A percentile compares a stretch with the other conserved stretches of the same genome.
phyloP scores from a whole-genome alignment of 164 flowering plant species.

The Vitis vinifera region DNA sequence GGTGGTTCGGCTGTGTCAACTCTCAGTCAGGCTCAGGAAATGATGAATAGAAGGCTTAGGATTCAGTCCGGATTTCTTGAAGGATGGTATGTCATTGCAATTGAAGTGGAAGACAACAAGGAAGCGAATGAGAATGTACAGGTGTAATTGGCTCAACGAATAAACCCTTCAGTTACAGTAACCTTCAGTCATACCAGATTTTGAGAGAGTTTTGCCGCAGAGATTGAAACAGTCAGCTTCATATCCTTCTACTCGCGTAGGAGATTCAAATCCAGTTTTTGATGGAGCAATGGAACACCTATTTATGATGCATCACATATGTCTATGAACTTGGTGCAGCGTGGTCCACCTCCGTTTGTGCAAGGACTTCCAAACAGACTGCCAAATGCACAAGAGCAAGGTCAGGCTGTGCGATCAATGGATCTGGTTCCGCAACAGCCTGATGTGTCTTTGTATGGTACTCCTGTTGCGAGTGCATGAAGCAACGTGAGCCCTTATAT shows the following conservation, averaged over 20 bases:
- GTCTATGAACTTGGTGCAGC: slow-evolving; percentile 47
- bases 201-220: too few species aligned
- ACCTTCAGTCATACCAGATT: too few species aligned
- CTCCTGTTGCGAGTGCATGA: slow-evolving; percentile 44
- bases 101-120: too few species aligned
- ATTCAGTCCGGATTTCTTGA: too few species aligned
- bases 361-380: slow-evolving; percentile 17
- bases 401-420: slow-evolving; percentile 26
- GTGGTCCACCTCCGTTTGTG: slow-evolving; percentile 31
- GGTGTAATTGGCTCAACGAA: too few species aligned
- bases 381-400: slow-evolving; percentile 43
- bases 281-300: slow-evolving; percentile 5
- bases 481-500: slow-evolving; percentile 38
- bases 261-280: slow-evolving; percentile 10
- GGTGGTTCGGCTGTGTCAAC: too few species aligned
- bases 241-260: slow-evolving; percentile 8
- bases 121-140: too few species aligned
- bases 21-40: too few species aligned
- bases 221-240: slow-evolving; percentile 11
- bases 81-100: too few species aligned
- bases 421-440: slow-evolving; percentile 47
- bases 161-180: too few species aligned
- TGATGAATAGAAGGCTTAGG: too few species aligned
- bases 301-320: slow-evolving; percentile 48
- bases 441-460: slow-evolving; percentile 57